Base-by-base conservation (phyloP, 2,329 filamentous ascomycete genomes). In the Pleoardoris graminearum region DNA sequence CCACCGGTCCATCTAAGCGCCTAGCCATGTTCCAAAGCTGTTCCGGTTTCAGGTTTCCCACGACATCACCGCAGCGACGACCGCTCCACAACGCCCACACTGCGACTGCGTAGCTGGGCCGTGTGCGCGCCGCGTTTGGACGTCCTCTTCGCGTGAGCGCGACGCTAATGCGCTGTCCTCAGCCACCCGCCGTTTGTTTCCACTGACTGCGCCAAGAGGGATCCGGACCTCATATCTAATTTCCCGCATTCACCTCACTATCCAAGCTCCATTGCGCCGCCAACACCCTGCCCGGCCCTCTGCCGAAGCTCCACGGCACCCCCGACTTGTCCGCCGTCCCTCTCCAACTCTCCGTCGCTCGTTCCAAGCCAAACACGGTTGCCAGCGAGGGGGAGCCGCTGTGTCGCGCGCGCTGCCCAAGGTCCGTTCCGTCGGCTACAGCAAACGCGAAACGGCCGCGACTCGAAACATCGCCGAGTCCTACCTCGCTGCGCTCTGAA, bases 181-280 rank as follows among this genome's bases (percentile, higher is more conserved):
- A 65, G 65, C 63, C 65, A 63, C 62, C 63, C 57, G 61, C 59
- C 56, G 55, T 60, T 63, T 57, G 58, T 55, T 63, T 52, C 61
- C 60, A 63, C 46, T 61, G 53, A 55, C 51, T 53, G 61, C 64
- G 69, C 69, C 69, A 73, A 72, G 69, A 57, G 60, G 11, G 7
- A 39, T 17, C 14, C 50, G 58, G 54, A 65, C 61, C 56, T 68
- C 60, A 66, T 57, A 57, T 53, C 61, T 62, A 65, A 71, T 71
- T 69, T 71, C 68, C 67, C 67, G 52, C 46, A 52, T 60, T 61
- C 63, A 65, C 44, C 61, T 48, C 51, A 46, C 53, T 39, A 49
- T 53, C 50, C 54, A 46, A 60, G 55, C 51, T 48, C 59, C 55
- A 55, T 58, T 51, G 58, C 57, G 44, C 55, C 55, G 48, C 51